Percentiles rank a stretch among this genome's conserved stretches.
Evolutionary conservation across 2,329 filamentous ascomycete species (phyloP).

Genomic region (Talaromyces islandicus): DNA sequence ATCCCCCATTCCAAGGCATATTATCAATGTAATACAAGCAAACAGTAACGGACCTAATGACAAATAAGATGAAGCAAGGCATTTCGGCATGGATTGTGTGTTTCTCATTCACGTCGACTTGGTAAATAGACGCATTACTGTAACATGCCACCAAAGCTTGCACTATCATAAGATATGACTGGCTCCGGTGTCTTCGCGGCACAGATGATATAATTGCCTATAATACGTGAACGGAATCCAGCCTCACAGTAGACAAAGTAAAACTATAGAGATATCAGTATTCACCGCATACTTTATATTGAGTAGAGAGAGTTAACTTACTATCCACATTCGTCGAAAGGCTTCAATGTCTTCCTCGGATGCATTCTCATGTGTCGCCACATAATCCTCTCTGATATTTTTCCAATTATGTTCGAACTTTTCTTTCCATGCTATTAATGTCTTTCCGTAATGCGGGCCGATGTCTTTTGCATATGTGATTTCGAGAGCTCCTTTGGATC

Average conservation of each 20-base stretch:
- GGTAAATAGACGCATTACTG: background rate
- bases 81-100: background rate
- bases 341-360: slow-evolving; percentile 58
- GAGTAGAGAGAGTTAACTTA: slow-evolving; percentile 16
- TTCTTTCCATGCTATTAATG: slow-evolving; percentile 62
- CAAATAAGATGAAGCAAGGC: background rate
- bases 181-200: slow-evolving; percentile 44
- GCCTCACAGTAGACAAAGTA: slow-evolving; percentile 73
- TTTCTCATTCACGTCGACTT: background rate
- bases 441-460: slow-evolving; percentile 66
- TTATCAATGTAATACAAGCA: too few relatives aligned
- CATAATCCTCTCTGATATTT: slow-evolving; percentile 55
- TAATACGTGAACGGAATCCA: slow-evolving; percentile 64
- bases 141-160: background rate
- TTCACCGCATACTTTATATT: background rate
- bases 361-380: slow-evolving; percentile 54
- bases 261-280: slow-evolving; percentile 44
- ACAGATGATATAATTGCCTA: slow-evolving; percentile 68
- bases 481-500: slow-evolving; percentile 57
- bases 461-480: slow-evolving; percentile 66
- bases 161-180: slow-evolving; percentile 5
- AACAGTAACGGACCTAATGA: background rate
- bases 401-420: slow-evolving; percentile 61
- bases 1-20: too few relatives aligned
- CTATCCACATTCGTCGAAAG: slow-evolving; percentile 67